A percentile compares a stretch with the other conserved stretches of the same genome.
Conservation (phyloP, 2,329 filamentous ascomycete genomes). For the Diplodia scrobiculata region DNA sequence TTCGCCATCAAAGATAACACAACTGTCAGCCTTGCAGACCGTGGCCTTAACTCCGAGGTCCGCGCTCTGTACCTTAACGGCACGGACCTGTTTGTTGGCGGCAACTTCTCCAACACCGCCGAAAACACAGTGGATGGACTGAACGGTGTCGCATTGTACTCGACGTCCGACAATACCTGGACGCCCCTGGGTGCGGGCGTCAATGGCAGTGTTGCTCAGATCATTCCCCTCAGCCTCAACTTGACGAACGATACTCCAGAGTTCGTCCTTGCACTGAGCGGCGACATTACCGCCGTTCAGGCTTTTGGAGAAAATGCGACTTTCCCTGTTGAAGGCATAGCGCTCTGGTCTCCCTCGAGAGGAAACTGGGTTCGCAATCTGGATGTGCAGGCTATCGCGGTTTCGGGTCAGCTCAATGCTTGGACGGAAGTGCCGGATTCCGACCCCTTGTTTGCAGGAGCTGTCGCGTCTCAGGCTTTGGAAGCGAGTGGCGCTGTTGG, state of each 20-base stretch:
- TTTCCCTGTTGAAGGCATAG: slow-evolving; percentile 71
- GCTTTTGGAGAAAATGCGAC: slow-evolving; percentile 66
- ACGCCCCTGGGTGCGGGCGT: slow-evolving; percentile 79
- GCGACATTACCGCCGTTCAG: slow-evolving; percentile 73
- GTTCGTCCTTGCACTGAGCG: slow-evolving; percentile 75
- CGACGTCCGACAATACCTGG: slow-evolving; percentile 70
- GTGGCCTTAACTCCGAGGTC: slow-evolving; percentile 81
- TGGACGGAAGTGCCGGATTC: slow-evolving; percentile 65
- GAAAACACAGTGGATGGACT: slow-evolving; percentile 65
- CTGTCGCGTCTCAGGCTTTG: slow-evolving; percentile 73
- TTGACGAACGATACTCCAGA: slow-evolving; percentile 69
- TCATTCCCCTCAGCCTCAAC: slow-evolving; percentile 80
- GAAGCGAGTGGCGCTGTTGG: slow-evolving; percentile 72
- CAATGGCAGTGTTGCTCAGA: slow-evolving; percentile 71
- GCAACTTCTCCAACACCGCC: slow-evolving; percentile 76
- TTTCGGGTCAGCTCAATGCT: slow-evolving; percentile 73
- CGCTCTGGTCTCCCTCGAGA: slow-evolving; percentile 85
- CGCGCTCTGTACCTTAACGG: slow-evolving; percentile 67
- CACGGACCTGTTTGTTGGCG: slow-evolving; percentile 74
- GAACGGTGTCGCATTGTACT: slow-evolving; percentile 75
- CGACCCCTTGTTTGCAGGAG: slow-evolving; percentile 77
- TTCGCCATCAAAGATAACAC: slow-evolving; percentile 69
- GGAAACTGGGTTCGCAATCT: slow-evolving; percentile 88
- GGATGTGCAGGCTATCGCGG: slow-evolving; percentile 60
- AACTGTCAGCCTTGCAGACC: slow-evolving; percentile 63